These are phyloP conservation scores for Neurospora africana DNA, from an alignment of 495 filamentous ascomycete genomes.

Conservation along the genomic window DNA sequence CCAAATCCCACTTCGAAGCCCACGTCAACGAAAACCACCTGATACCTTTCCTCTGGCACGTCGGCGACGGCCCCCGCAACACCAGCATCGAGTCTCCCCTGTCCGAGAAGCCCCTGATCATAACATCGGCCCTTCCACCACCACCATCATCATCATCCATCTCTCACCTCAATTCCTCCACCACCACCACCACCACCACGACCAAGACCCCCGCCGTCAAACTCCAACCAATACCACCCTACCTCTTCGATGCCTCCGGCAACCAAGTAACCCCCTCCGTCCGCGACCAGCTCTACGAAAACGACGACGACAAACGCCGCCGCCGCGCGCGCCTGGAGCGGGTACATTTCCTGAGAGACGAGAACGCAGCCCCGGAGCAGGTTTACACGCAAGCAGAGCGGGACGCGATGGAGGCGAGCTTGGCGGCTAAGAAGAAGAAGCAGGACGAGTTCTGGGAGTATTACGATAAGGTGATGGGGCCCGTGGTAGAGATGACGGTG, in stretches of 20 bases:
- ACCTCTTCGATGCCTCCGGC: constrained; percentile 29
- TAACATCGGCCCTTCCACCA: neutral
- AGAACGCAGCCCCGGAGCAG: constrained; percentile 33
- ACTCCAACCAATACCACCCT: constrained; percentile 21
- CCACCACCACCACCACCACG: neutral
- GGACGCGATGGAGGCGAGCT: constrained; percentile 1
- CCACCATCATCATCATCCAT: neutral
- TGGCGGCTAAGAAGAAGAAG: constrained; percentile 7
- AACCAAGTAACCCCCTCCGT: constrained; percentile 37
- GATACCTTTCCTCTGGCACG: constrained; percentile 46
- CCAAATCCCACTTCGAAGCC: constrained; percentile 37
- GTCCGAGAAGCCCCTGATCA: neutral
- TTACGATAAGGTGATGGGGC: neutral
- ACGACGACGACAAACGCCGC: constrained; percentile 23
- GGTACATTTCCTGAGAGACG: constrained; percentile 19
- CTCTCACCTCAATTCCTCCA: neutral
- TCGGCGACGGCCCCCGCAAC: constrained; percentile 52
- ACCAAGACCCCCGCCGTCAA: constrained; percentile 3
- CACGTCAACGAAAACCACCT: constrained; percentile 57
- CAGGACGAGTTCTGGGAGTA: constrained; percentile 16
- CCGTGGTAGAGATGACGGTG: neutral
- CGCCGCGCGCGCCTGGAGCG: constrained; percentile 21
- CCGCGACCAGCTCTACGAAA: constrained; percentile 25
- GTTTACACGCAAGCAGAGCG: constrained; percentile 18
- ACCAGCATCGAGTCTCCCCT: neutral